Percentiles rank a stretch among this genome's conserved stretches.
Conservation (phyloP, 176 grass and related monocot genomes). For the Phragmites australis region DNA sequence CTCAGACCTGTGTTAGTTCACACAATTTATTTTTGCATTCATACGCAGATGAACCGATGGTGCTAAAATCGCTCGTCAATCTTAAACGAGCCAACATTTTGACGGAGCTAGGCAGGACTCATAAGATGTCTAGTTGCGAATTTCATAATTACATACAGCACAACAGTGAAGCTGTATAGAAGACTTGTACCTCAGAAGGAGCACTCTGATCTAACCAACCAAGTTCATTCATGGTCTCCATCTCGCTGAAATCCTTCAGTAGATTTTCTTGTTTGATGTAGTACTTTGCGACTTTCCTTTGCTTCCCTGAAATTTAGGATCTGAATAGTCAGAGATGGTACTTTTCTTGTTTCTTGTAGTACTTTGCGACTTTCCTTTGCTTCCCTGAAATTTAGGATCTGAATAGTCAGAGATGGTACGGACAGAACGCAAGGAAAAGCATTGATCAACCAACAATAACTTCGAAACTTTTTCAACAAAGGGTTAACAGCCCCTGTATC, state of each 20-base stretch:
- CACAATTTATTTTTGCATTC: too few species aligned
- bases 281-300: constrained; percentile 87
- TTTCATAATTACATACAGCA: background rate
- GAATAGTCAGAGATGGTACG: background rate
- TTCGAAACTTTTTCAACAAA: background rate
- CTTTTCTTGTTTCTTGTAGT: constrained; percentile 94
- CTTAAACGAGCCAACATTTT: too few species aligned
- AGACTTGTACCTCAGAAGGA: constrained; percentile 57
- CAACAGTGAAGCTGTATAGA: background rate
- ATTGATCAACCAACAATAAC: background rate
- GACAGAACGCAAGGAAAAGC: background rate
- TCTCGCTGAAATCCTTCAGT: constrained; percentile 78
- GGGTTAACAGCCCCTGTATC: background rate
- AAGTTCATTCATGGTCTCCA: constrained; percentile 76
- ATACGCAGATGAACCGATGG: too few species aligned
- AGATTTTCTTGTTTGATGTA: constrained; percentile 87
- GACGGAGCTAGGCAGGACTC: too few species aligned
- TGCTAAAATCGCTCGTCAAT: too few species aligned
- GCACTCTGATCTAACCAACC: constrained; percentile 50
- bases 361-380: constrained; percentile 84
- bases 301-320: constrained; percentile 60
- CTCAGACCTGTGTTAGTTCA: too few species aligned
- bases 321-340: background rate
- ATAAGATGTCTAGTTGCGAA: background rate
- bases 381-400: constrained; percentile 56